A percentile compares a stretch with the other conserved stretches of the same genome.
phyloP scores from a whole-genome alignment of 129 eudicot species.

The Artemisia annua region DNA sequence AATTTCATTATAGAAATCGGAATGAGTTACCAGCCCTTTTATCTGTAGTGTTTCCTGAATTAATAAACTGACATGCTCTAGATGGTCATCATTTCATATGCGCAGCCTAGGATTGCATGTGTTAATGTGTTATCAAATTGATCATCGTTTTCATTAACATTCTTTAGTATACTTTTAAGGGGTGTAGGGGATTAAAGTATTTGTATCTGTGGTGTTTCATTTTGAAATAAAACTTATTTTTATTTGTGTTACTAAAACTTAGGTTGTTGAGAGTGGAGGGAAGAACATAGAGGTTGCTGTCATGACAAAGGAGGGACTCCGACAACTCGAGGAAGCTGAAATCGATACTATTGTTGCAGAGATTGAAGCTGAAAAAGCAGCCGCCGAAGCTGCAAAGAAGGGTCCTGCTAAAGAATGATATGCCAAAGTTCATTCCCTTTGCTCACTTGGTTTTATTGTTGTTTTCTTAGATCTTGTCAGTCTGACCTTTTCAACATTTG shows the following conservation, averaged over 20 bases:
- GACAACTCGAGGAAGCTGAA: slow-evolving; percentile 94
- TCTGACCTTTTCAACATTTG: too few relatives aligned
- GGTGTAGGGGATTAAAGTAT: too few relatives aligned
- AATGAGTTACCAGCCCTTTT: too few relatives aligned
- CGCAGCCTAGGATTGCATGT: too few relatives aligned
- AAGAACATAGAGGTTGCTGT: slow-evolving; percentile 97
- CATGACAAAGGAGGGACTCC: slow-evolving; percentile 91
- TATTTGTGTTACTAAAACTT: neutral
- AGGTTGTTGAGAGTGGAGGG: slow-evolving; percentile 99
- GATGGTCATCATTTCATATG: too few relatives aligned
- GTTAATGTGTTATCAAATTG: too few relatives aligned
- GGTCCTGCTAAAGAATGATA: slow-evolving; percentile 69
- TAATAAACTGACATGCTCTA: too few relatives aligned
- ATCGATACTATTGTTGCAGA: slow-evolving; percentile 92
- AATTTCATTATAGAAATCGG: too few relatives aligned
- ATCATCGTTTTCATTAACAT: too few relatives aligned
- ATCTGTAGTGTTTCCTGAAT: too few relatives aligned
- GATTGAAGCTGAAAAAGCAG: slow-evolving; percentile 95
- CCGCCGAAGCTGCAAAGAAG: slow-evolving; percentile 98
- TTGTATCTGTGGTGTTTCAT: neutral
- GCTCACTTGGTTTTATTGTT: slow-evolving; percentile 11
- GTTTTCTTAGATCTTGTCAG: neutral
- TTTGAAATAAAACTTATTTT: slow-evolving; percentile 1
- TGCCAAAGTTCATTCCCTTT: neutral
- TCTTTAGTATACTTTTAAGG: too few relatives aligned